Evolutionary conservation across 169 alveolate genomes (phyloP), one percentile per base, ranked within the genome.

Genomic region (Plasmodium coatneyi): DNA sequence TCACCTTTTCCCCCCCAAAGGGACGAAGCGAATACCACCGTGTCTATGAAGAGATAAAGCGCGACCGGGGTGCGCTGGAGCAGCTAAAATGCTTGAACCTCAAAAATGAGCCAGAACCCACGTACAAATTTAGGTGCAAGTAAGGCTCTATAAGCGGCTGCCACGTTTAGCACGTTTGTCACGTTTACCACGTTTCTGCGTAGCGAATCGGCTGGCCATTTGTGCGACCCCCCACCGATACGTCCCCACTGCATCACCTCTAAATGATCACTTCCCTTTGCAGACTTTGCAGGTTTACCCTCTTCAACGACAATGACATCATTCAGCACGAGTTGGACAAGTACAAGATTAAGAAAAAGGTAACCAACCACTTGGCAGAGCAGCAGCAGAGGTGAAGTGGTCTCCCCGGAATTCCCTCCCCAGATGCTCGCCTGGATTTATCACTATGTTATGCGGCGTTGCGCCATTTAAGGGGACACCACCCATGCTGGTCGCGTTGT

Each of bases 51-150:
- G 71, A 87, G 36, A 78, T 87, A 34, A 87, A 78, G 32, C 19
- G 41, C 7, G 46, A 32, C 12, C 70, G 72, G 16, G 43, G 71
- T 56, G 28, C 14, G 7, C 52, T 87, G 46, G 93, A 76, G 71
- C 74, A 30, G 32, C 49, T 87, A 30, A 78, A 52, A 19, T 36
- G 80, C n/a, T n/a, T 56, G 34, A 79, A 87, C 71, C 81, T 87
- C 12, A 54, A 87, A 52, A 78, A 78, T 39, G 81, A 41, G 3
- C 41, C 43, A 80, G 79, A 56, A 25, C 60, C 83, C 10, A 83
- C 52, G 32, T 92, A 60, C 49, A 71, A 76, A 41, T 92, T 39
- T 66, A 84, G 83, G 12, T 80, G 91, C 91, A 92, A 92, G 92
- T 83, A 80, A 83, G 91, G 30, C 25, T 3, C 12, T 28, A n/a